Evolutionary conservation across 176 grass and related monocot genomes (phyloP).

Genomic region (Carex kokanica): DNA sequence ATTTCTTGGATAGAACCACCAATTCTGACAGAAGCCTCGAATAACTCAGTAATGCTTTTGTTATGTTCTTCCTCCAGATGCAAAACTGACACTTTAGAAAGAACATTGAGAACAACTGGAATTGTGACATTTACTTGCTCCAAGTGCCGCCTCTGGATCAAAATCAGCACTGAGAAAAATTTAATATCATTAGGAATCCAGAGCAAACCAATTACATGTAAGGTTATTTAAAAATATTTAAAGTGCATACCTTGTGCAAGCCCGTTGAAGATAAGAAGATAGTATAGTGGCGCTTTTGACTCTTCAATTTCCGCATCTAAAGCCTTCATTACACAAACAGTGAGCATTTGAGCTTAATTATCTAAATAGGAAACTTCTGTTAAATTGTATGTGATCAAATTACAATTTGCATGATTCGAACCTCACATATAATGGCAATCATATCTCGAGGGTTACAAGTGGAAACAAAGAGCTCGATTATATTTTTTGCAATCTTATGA

Average conservation of each 20-base stretch:
- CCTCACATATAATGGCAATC: constrained; percentile 19
- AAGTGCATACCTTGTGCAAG: constrained; percentile 58
- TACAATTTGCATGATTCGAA: background rate
- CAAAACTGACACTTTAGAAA: constrained; percentile 34
- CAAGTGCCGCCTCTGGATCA: constrained; percentile 70
- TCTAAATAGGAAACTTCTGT: background rate
- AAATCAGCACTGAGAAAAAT: constrained; percentile 50
- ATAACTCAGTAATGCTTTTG: constrained; percentile 49
- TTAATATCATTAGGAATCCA: constrained; percentile 32
- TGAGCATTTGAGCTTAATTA: constrained; percentile 6
- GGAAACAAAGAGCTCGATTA: constrained; percentile 11
- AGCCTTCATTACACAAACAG: constrained; percentile 50
- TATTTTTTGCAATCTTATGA: background rate
- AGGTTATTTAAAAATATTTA: constrained; percentile 3
- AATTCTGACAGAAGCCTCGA: constrained; percentile 50
- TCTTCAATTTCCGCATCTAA: constrained; percentile 49
- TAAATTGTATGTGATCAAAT: background rate
- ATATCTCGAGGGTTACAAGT: constrained; percentile 21
- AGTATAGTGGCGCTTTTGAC: constrained; percentile 37
- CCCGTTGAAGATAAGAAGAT: constrained; percentile 53
- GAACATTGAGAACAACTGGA: constrained; percentile 75
- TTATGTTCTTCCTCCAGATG: constrained; percentile 39
- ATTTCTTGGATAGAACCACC: constrained; percentile 65
- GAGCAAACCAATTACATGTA: constrained; percentile 25
- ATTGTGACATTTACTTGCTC: constrained; percentile 73